A percentile compares a stretch with the other conserved stretches of the same genome.
Evolutionary conservation across 495 filamentous ascomycete genomes (phyloP).

Genomic region (Hypoxylon perforatum): DNA sequence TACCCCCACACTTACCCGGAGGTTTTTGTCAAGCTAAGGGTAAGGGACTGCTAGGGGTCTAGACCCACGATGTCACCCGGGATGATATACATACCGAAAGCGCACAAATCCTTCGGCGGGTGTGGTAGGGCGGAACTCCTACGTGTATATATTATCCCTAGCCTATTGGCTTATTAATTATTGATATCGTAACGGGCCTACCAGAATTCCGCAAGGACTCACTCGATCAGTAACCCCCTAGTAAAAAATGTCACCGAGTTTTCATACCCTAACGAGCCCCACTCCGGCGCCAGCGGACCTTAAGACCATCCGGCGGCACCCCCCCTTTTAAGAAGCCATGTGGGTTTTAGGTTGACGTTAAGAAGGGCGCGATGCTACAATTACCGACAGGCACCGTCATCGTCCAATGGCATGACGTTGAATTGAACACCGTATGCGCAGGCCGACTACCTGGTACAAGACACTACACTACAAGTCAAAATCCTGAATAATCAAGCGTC

Average conservation of each 20-base stretch:
- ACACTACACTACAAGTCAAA: no score
- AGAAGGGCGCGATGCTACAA: not conserved
- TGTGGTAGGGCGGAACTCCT: no score
- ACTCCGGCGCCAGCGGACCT: no score
- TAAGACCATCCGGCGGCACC: no score
- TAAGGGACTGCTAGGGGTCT: no score
- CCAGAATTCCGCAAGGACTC: not conserved
- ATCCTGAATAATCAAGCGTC: no score
- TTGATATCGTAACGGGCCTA: not conserved
- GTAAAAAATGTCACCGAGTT: not conserved
- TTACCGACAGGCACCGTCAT: not conserved
- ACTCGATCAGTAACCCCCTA: conserved; percentile 1
- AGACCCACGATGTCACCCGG: no score
- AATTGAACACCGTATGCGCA: not conserved
- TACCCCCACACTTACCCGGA: no score
- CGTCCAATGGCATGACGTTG: not conserved
- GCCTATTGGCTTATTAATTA: not conserved
- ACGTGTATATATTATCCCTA: no score
- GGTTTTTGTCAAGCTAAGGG: no score
- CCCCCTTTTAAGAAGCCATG: not conserved
- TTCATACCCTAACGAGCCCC: not conserved
- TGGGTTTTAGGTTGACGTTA: not conserved
- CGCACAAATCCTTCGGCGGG: no score
- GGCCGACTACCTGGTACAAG: not conserved
- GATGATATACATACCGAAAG: no score